phyloP scores from a whole-genome alignment of 2,329 filamentous ascomycete genomes.

The Biscogniauxia mediterranea region DNA sequence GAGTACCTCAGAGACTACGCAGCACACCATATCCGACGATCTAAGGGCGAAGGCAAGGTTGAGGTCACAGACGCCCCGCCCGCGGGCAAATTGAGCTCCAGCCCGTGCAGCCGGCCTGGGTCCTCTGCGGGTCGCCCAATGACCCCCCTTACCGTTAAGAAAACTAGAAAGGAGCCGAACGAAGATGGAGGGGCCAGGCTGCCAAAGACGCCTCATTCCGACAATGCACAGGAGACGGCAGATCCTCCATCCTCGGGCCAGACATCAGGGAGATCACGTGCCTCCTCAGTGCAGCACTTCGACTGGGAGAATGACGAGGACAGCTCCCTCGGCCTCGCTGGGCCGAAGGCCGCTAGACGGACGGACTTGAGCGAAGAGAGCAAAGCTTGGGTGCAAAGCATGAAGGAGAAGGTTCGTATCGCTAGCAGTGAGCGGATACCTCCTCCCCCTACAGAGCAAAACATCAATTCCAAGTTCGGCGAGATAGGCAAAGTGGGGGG shows the following conservation, averaged over 20 bases:
- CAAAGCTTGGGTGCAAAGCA: constrained; percentile 76
- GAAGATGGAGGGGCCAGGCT: constrained; percentile 34
- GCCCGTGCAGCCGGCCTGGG: constrained; percentile 40
- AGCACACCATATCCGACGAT: constrained; percentile 80
- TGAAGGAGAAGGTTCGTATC: constrained; percentile 75
- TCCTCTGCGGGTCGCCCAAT: constrained; percentile 40
- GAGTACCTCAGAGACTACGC: constrained; percentile 95
- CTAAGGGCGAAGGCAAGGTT: constrained; percentile 52
- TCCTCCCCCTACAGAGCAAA: constrained; percentile 28
- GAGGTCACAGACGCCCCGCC: constrained; percentile 55
- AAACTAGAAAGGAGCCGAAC: constrained; percentile 49
- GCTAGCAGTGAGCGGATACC: constrained; percentile 59
- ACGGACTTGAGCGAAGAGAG: constrained; percentile 70
- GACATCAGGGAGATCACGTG: constrained; percentile 46
- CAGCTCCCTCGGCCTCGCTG: constrained; percentile 65
- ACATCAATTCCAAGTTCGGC: constrained; percentile 52
- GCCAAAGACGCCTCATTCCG: constrained; percentile 44
- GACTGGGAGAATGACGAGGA: constrained; percentile 58
- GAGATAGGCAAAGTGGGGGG: constrained; percentile 70
- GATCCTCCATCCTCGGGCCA: constrained; percentile 43
- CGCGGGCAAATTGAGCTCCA: constrained; percentile 36
- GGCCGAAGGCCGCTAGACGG: constrained; percentile 62
- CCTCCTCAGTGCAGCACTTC: constrained; percentile 48
- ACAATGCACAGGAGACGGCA: constrained; percentile 26
- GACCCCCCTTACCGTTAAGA: constrained; percentile 53